Evolutionary conservation across 768 basidiomycete species (phyloP), one percentile per base, ranked within the genome.

Genomic region (Lactarius quietus): DNA sequence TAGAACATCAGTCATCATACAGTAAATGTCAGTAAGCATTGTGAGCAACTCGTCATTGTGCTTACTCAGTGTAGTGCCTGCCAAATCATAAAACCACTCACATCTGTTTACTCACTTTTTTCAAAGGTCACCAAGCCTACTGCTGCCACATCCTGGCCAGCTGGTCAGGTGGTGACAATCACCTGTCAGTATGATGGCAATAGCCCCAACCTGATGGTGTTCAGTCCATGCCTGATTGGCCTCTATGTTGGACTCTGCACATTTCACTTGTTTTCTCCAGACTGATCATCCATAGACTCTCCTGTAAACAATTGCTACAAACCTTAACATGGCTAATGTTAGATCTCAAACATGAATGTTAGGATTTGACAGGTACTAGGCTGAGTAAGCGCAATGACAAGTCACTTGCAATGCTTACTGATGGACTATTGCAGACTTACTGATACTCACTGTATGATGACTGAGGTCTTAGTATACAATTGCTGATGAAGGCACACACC

Each of bases 81-180:
- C n/a, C n/a, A n/a, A n/a, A n/a, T n/a, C n/a, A n/a, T n/a, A n/a
- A n/a, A n/a, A n/a, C 35, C 17, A 3, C 12, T 53, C 8, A 15
- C 6, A 36, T 39, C 53, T 15, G 36, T 52, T 8, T 28, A 6
- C 26, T 51, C 14, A 51, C 14, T 14, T 15, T 26, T 38, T 17
- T 28, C 17, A 7, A 53, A 92, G 90, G 75, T 86, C 17, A 92
- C 88, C 17, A 61, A 72, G 2, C 90, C 90, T 3, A 76, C 82
- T 17, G 74, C 77, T 10, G 43, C 77, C 0, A 80, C 83, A 14
- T 76, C 71, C 8, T 83, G 81, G 70, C 69, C 79, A 18, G 86
- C 77, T 62, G 88, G 88, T 6, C 76, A 84, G 68, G 61, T 66
- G 12, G 77, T 79, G 17, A 81, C 78, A 15, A 71, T 92, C 59